phyloP scores from a whole-genome alignment of 805 yeast genomes.

The Clavispora carvajalis region DNA sequence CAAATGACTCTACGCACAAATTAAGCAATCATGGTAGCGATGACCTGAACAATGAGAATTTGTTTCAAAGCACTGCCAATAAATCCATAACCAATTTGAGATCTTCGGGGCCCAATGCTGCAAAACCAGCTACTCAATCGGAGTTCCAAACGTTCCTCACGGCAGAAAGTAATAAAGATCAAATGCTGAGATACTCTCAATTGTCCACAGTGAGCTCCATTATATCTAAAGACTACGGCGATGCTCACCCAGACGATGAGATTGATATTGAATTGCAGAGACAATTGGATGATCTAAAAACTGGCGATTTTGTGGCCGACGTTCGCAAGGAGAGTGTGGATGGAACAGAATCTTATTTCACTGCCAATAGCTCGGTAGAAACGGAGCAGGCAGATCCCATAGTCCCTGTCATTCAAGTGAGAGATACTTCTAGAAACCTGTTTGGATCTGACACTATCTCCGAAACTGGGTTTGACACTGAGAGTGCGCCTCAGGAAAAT shows the following conservation, averaged over 20 bases:
- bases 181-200: conserved; percentile 24
- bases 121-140: background rate
- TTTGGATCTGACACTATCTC: background rate
- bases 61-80: background rate
- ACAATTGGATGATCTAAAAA: conserved; percentile 32
- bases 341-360: conserved; percentile 3
- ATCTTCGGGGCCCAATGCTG: background rate
- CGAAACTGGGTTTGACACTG: background rate
- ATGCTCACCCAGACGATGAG: conserved; percentile 26
- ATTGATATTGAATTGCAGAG: conserved; percentile 34
- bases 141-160: conserved; percentile 26
- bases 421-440: background rate
- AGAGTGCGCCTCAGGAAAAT: background rate
- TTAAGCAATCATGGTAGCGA: background rate
- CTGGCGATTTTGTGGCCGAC: conserved; percentile 7
- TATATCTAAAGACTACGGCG: conserved; percentile 30
- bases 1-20: background rate
- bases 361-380: conserved; percentile 7
- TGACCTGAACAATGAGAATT: background rate
- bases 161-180: conserved; percentile 4
- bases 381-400: conserved; percentile 1
- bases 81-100: background rate
- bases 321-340: conserved; percentile 1
- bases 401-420: background rate
- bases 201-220: conserved; percentile 40